Evolutionary conservation across 805 yeast genomes (phyloP), one percentile per base, ranked within the genome.

Genomic region (Pichia sporocuriosa): DNA sequence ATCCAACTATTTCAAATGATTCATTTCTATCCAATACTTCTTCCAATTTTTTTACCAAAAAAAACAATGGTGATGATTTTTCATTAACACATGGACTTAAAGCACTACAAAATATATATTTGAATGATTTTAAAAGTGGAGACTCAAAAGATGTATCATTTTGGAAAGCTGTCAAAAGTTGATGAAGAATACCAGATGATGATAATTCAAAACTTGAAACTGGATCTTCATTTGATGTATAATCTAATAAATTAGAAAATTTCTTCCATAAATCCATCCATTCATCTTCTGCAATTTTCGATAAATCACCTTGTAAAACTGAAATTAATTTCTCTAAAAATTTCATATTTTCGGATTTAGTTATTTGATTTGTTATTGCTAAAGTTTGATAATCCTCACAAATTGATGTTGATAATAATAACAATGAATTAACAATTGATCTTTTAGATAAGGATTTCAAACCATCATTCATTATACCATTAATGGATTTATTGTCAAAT

Each of bases 161-260:
- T 22, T 52, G 48, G 35, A 77, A 72, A 3, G 68, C 40, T 1
- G 43, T 20, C 4, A 66, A 51, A 23, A 82, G 55, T 1, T 67
- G 52, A 6, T 67, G 65, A 7, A 82, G 68, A 6, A 84, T 57
- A 0, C 88, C 88, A 2, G 88, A 82, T 2, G 82, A 71, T 6
- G 79, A 68, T 26, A 88, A 64, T 56, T 87, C 95, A 62, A 79
- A 85, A 44, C 89, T 80, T 0, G 95, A 84, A 5, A 83, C 63
- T 2, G 47, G 36, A 4, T 45, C 45, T 3, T 11, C 24, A 20
- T 32, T 40, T 2, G 43, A 34, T 2, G 16, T 35, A 10, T 30
- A 13, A 20, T 29, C 31, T 12, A 49, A 17, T 4, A 46, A 19
- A n/a, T 26, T 41, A 1, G 56, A 55, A 4, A 78, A 57, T 32